Base-by-base conservation (phyloP, 495 filamentous ascomycete species). In the Podospora pseudoanserina region DNA sequence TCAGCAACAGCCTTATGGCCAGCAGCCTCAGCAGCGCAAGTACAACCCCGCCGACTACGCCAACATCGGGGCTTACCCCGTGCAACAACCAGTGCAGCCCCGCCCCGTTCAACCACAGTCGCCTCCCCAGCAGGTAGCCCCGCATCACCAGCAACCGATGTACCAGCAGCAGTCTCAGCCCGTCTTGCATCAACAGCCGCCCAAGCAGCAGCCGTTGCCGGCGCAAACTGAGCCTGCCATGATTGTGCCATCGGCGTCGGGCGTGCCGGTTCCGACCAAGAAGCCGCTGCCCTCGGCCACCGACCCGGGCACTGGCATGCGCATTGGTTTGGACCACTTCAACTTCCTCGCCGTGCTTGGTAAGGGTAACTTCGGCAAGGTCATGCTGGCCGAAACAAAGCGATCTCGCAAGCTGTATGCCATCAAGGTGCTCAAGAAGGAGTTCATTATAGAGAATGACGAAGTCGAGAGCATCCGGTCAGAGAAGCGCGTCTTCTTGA, bases 371-470 rank as follows among this genome's bases (percentile, higher is more conserved):
- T 99, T 99, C 75, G 95, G 95, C 78, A 99, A 99, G 83, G 95
- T 99, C 81, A 99, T 99, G 95, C 81, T 99, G 72, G 95, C 95
- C 7, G 95, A 99, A 80, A 97, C 95, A 4, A 99, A 99, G 83
- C 86, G 88, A 57, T 86, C 89, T 26, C 92, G 93, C 76, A 90
- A 95, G 76, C 83, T 99, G 34, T 99, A 98, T 77, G 95, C 95
- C 65, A 99, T 99, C 79, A 99, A 99, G 79, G 95, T 99, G 34
- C 83, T 99, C 73, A 99, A 99, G 86, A 99, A 99, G 83, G 95
- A 99, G 72, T 99, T 99, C 78, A 99, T 99, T 76, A 99, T 99
- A 67, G 95, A 99, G 78, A 97, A 99, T 71, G 95, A 99, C 79
- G 95, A 99, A 79, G 95, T 99, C n/a, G 95, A 99, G 78, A 98